Evolutionary conservation across 768 basidiomycete genomes (phyloP), one percentile per base, ranked within the genome.

Genomic region (Tulasnella sp.): DNA sequence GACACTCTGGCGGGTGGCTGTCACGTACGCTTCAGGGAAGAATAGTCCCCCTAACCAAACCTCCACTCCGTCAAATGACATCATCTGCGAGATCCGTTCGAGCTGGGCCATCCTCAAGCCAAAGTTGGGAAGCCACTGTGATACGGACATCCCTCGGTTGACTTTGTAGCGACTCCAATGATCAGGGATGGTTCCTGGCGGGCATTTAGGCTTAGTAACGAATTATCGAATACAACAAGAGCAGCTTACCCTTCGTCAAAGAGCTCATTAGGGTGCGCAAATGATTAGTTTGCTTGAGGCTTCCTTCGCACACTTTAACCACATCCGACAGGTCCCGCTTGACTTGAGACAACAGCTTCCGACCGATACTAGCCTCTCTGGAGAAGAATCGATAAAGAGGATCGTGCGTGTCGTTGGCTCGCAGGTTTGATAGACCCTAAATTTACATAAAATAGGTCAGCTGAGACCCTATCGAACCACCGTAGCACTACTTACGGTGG

Each of bases 11-110:
- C 97, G 88, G 1, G 95, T 96, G 1, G 97, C 97, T 0, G 97
- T 98, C 80, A 99, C 88, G 82, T 95, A 99, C 3, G 96, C 96
- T 81, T 96, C 94, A 0, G 97, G 97, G 88, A 93, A 96, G 87
- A 99, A 98, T 76, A 99, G 83, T 0, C 94, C 93, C 31, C 97
- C 96, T 17, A 99, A 88, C 93, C 94, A 94, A 67, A 97, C 92
- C 83, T 93, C 90, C 68, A 92, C 85, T 79, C 92, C 86, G 79
- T 85, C 87, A 78, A 91, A 83, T 80, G 86, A 89, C 78, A 91
- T 90, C 67, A 90, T 83, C 25, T 83, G 82, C 0, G 91, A 88
- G 75, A 98, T 90, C 39, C 84, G 83, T 72, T 95, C 89, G 49
- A 99, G 88, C 81, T 99, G 97, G n/a, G 83, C 87, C 42, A 99